These are phyloP conservation scores for Sphagnum fallax DNA, from an alignment of 228 moss, liverwort and hornwort species.

Conservation along the genomic window DNA sequence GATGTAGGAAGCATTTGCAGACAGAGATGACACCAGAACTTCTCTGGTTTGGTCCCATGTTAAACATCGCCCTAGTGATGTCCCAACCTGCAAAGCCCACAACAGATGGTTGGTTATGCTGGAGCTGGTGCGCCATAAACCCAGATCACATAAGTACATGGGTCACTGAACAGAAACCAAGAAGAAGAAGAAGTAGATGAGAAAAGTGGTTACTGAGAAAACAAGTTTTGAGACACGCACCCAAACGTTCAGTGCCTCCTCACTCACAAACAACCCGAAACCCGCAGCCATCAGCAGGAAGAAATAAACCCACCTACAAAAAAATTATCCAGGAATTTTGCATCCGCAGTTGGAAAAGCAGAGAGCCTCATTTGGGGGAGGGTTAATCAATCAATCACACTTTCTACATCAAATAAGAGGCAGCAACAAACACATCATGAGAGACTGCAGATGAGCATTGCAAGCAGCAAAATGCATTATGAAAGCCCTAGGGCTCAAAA, in stretches of 20 bases:
- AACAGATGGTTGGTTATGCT: not conserved
- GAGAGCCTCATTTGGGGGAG: not conserved
- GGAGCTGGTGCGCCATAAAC: no score
- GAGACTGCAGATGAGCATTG: no score
- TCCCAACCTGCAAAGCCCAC: conserved; percentile 67
- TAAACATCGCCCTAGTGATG: conserved; percentile 70
- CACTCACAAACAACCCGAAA: conserved; percentile 92
- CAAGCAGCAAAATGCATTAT: no score
- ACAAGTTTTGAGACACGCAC: conserved; percentile 69
- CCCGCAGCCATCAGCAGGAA: conserved; percentile 89
- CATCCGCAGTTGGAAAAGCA: not conserved
- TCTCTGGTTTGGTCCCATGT: conserved; percentile 60
- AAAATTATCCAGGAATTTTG: not conserved
- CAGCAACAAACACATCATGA: no score
- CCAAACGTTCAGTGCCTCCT: conserved; percentile 99
- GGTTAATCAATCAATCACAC: no score
- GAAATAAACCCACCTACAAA: conserved; percentile 81
- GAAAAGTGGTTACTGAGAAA: no score
- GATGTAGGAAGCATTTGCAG: conserved; percentile 63
- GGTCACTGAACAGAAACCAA: no score
- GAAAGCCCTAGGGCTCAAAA: no score
- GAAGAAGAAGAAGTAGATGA: no score
- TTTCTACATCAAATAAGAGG: no score
- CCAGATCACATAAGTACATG: no score
- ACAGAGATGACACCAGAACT: conserved; percentile 54